A percentile compares a stretch with the other conserved stretches of the same genome.
Evolutionary conservation across 768 basidiomycete species (phyloP).

Genomic region (Mycena capillaripes): DNA sequence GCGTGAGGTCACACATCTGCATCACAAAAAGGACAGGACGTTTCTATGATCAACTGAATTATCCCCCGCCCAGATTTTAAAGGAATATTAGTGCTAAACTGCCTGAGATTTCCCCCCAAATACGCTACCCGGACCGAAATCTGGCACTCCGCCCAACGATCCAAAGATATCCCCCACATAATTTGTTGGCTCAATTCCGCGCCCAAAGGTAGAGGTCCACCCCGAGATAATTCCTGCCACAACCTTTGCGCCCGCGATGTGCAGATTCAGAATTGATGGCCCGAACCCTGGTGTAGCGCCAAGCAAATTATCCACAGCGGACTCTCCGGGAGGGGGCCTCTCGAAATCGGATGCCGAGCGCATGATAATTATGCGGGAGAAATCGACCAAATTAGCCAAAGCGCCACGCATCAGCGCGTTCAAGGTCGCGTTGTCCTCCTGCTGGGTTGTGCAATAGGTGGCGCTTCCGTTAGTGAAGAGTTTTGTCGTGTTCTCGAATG

Average conservation of each 20-base stretch:
- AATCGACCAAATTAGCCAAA: slow-evolving; percentile 43
- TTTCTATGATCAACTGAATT: too few relatives aligned
- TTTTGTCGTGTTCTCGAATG: slow-evolving; percentile 53
- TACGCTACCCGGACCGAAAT: slow-evolving; percentile 40
- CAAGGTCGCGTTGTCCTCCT: slow-evolving; percentile 59
- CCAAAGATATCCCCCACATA: slow-evolving; percentile 49
- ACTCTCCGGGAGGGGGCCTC: slow-evolving; percentile 39
- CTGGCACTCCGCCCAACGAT: slow-evolving; percentile 43
- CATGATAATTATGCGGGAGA: slow-evolving; percentile 53
- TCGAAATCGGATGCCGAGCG: slow-evolving; percentile 55
- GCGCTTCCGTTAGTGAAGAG: slow-evolving; percentile 50
- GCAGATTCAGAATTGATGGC: slow-evolving; percentile 51
- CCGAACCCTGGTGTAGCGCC: slow-evolving; percentile 47
- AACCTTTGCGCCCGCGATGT: slow-evolving; percentile 52
- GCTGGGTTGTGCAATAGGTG: slow-evolving; percentile 49
- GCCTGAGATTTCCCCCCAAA: slow-evolving; percentile 7
- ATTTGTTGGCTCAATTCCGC: slow-evolving; percentile 47
- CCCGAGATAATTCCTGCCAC: slow-evolving; percentile 50
- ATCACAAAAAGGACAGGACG: too few relatives aligned
- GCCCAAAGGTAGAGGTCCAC: slow-evolving; percentile 49
- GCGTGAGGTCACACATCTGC: too few relatives aligned
- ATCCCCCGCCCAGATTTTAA: too few relatives aligned
- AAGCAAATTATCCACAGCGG: slow-evolving; percentile 45
- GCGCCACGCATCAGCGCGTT: slow-evolving; percentile 53
- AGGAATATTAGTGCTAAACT: too few relatives aligned